Conservation (phyloP, 2,329 filamentous ascomycete species). For the Pezicula carpinea region DNA sequence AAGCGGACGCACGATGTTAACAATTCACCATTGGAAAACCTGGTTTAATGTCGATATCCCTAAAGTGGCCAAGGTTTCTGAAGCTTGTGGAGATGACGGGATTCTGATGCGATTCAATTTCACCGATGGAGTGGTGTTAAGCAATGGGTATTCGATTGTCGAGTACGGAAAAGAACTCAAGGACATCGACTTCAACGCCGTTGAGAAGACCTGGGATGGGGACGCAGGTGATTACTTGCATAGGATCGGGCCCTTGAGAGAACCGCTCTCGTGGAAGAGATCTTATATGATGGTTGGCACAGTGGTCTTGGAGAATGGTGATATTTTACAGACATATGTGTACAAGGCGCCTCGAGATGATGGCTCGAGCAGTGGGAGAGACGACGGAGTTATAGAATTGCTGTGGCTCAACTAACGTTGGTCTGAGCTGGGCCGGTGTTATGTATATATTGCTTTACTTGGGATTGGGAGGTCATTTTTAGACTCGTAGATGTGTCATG, state of each 20-base stretch:
- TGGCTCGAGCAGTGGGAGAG: not conserved
- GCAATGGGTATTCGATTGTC: constrained; percentile 35
- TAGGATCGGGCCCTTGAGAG: constrained; percentile 47
- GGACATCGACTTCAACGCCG: constrained; percentile 21
- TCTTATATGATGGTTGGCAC: constrained; percentile 17
- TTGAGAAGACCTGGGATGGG: constrained; percentile 34
- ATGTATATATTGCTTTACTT: no score
- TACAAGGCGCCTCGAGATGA: constrained; percentile 6
- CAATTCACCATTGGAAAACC: constrained; percentile 22
- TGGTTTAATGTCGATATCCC: constrained; percentile 21
- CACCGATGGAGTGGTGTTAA: constrained; percentile 34
- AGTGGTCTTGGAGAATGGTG: constrained; percentile 10
- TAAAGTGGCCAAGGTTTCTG: constrained; percentile 7
- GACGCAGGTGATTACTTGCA: constrained; percentile 38
- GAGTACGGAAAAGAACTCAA: constrained; percentile 14
- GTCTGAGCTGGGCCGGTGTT: not conserved
- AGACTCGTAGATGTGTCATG: no score
- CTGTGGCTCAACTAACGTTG: not conserved
- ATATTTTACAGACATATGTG: constrained; percentile 20
- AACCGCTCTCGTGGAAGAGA: constrained; percentile 45
- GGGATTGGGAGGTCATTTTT: no score
- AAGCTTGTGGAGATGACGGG: constrained; percentile 24
- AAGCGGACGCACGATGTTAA: constrained; percentile 18
- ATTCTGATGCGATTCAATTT: constrained; percentile 40
- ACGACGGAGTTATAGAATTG: not conserved